phyloP scores from a whole-genome alignment of 2,329 filamentous ascomycete genomes.

The Trichophaea hybrida region DNA sequence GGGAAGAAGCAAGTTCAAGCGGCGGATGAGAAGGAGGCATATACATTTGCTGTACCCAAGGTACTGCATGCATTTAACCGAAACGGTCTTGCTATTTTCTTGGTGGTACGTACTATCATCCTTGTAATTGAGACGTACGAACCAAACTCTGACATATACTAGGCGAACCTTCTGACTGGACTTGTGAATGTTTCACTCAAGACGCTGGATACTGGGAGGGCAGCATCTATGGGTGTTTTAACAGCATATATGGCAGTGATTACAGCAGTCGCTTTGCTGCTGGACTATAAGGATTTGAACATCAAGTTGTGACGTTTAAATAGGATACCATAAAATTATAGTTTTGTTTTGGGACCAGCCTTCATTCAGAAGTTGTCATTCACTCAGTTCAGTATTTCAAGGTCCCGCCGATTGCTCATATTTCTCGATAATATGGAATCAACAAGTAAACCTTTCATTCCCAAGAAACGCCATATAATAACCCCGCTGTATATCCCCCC shows the following conservation, averaged over 20 bases:
- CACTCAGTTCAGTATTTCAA: too few relatives aligned
- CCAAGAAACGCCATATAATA: too few relatives aligned
- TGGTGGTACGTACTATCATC: conserved; percentile 36
- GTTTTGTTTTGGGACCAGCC: too few relatives aligned
- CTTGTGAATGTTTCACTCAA: conserved; percentile 74
- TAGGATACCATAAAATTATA: too few relatives aligned
- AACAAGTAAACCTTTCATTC: too few relatives aligned
- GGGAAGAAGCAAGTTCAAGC: conserved; percentile 48
- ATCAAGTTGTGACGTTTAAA: conserved; percentile 49
- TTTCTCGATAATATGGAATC: too few relatives aligned
- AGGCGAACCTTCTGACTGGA: conserved; percentile 76
- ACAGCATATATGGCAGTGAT: conserved; percentile 55
- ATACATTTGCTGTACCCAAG: conserved; percentile 57
- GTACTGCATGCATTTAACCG: conserved; percentile 76
- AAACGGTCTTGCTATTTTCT: conserved; percentile 72
- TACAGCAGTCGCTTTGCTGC: conserved; percentile 49
- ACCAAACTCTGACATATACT: neutral
- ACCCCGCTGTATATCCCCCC: too few relatives aligned
- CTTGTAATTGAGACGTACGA: neutral
- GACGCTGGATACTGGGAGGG: conserved; percentile 56
- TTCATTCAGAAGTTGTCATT: too few relatives aligned
- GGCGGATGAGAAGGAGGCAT: conserved; percentile 42
- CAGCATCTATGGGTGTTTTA: conserved; percentile 58
- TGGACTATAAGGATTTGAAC: conserved; percentile 46
- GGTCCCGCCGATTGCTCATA: too few relatives aligned